Base-by-base conservation (phyloP, 768 basidiomycete species). In the Suillus tomentosus region DNA sequence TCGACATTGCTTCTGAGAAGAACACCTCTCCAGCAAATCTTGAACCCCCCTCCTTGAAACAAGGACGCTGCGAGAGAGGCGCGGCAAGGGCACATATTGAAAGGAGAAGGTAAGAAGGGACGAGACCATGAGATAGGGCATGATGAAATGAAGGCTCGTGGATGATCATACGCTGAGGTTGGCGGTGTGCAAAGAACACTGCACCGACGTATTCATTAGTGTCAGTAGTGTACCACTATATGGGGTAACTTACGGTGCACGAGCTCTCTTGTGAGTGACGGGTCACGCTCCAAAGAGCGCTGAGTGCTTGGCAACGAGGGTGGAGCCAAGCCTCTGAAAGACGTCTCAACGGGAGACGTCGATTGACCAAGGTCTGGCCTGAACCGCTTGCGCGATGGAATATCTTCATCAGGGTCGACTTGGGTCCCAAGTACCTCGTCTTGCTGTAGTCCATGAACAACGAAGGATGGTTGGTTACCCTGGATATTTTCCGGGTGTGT, bases 181-280 rank as follows among this genome's bases (percentile, higher is more conserved):
- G 90, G 68, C 88, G 89, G 73, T 90, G 90, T 31, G 92, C 83
- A 73, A 94, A 93, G 75, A 93, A 93, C 11, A 93, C 91, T 93
- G 69, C 47, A 57, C 60, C 48, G 42, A 57, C 17, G 51, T 55
- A 39, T 2, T 31, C 36, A 63, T 65, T 39, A 68, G 60, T 19
- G 31, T 50, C 57, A 27, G 39, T 6, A 42, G 24, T 36, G 19
- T 54, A 17, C 17, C 36, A 22, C 48, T 11, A 10, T 63, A 43
- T 24, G 5, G 39, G n/a, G 40, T 7, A 53, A 37, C 89, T 72
- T 73, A 90, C 90, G 79, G 72, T 90, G 90, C 40, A 89, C 88
- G 64, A 92, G 82, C 74, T 92, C 90, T 62, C 88, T 84, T 31
- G 86, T 90, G 64, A 89, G 82, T 34, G 81, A 76, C 43, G 84